Evolutionary conservation across 1,284 basidiomycete species (phyloP).

Genomic region (Apiotrichum montevideense): DNA sequence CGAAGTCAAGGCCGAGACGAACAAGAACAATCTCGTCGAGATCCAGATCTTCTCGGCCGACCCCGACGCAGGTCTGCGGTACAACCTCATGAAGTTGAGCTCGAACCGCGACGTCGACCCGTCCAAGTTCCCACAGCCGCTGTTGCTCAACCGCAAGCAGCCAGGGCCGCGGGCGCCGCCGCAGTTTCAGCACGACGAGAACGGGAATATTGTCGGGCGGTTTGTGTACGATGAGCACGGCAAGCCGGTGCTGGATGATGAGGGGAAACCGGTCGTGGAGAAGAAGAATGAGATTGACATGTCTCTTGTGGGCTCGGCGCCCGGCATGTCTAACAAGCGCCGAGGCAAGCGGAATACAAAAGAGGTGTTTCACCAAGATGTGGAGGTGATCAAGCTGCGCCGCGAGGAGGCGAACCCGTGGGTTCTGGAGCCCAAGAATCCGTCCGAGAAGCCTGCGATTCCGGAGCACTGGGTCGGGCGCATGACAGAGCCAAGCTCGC

Average conservation of each 20-base stretch:
- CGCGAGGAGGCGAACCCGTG: slow-evolving; percentile 43
- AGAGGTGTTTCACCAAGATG: slow-evolving; percentile 41
- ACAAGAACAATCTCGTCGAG: slow-evolving; percentile 20
- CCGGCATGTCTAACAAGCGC: slow-evolving; percentile 16
- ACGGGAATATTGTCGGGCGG: slow-evolving; percentile 35
- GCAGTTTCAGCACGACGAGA: slow-evolving; percentile 27
- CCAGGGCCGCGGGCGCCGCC: slow-evolving; percentile 30
- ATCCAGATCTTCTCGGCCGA: slow-evolving; percentile 36
- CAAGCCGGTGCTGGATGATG: slow-evolving; percentile 33
- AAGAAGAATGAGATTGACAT: slow-evolving; percentile 32
- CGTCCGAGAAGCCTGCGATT: slow-evolving; percentile 5
- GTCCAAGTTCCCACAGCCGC: slow-evolving; percentile 22
- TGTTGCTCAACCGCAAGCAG: slow-evolving; percentile 39
- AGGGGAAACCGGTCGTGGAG: slow-evolving; percentile 35
- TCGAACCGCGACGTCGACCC: slow-evolving; percentile 29
- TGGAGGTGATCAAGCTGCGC: slow-evolving; percentile 35
- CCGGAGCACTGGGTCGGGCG: slow-evolving; percentile 42
- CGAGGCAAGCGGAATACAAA: slow-evolving; percentile 26
- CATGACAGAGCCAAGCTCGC: slow-evolving; percentile 26
- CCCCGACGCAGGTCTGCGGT: slow-evolving; percentile 21
- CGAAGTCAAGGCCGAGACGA: slow-evolving; percentile 7
- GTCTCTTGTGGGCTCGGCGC: slow-evolving; percentile 31
- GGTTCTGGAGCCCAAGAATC: slow-evolving; percentile 35
- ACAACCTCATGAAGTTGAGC: slow-evolving; percentile 40
- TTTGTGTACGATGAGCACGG: slow-evolving; percentile 38